Conservation (phyloP, 495 filamentous ascomycete genomes). For the Trichoderma virens region DNA sequence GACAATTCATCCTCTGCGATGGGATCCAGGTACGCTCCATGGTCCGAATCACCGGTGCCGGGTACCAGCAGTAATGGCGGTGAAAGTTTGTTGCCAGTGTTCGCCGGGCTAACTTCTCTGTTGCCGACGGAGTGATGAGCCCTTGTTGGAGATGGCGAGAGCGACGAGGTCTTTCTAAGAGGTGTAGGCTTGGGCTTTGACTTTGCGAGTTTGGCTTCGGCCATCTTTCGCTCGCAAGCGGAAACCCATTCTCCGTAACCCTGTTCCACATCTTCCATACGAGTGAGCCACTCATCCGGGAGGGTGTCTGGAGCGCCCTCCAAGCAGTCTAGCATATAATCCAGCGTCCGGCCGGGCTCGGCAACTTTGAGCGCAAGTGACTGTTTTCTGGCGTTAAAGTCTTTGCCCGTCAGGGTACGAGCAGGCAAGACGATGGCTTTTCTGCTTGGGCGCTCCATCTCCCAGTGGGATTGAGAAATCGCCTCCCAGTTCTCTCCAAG, state of each 20-base stretch:
- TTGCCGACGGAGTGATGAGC: background rate
- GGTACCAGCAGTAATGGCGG: background rate
- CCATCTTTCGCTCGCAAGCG: slow-evolving; percentile 32
- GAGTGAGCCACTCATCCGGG: slow-evolving; percentile 80
- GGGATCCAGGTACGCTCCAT: background rate
- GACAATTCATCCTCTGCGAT: slow-evolving; percentile 1
- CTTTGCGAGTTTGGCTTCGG: slow-evolving; percentile 24
- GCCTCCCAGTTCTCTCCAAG: slow-evolving; percentile 56
- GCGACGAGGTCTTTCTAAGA: background rate
- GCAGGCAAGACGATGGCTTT: slow-evolving; percentile 16
- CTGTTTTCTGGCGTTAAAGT: slow-evolving; percentile 54
- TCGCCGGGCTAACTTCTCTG: background rate
- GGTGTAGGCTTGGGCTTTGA: background rate
- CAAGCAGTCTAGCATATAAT: slow-evolving; percentile 74
- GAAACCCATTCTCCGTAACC: slow-evolving; percentile 72
- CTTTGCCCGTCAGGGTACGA: slow-evolving; percentile 26
- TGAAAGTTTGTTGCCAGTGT: background rate
- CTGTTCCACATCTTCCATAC: slow-evolving; percentile 70
- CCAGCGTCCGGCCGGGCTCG: slow-evolving; percentile 63
- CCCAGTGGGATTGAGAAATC: slow-evolving; percentile 29
- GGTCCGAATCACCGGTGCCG: background rate
- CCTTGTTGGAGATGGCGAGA: background rate
- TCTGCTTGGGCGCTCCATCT: slow-evolving; percentile 19
- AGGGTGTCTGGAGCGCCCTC: slow-evolving; percentile 77
- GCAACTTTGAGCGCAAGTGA: slow-evolving; percentile 62